These are phyloP conservation scores for Rhizoclosmatium globosum DNA, from an alignment of 192 early-diverging fungal species.

Conservation along the genomic window DNA sequence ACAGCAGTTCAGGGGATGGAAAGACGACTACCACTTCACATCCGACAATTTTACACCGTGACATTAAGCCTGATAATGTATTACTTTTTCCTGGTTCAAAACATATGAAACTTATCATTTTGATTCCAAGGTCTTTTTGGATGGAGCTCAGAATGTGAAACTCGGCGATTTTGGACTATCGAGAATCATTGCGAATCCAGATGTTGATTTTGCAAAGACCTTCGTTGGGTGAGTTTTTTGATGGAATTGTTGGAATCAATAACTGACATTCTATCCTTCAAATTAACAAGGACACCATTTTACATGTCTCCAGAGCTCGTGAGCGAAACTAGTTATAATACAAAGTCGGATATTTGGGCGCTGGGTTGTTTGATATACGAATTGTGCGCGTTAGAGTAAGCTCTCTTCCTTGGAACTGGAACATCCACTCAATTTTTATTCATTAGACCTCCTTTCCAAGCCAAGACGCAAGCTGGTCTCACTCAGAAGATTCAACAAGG, in stretches of 20 bases:
- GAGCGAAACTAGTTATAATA: constrained; percentile 70
- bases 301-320: constrained; percentile 86
- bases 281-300: constrained; percentile 64
- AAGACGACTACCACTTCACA: constrained; percentile 21
- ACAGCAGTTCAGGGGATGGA: neutral
- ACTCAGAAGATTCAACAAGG: constrained; percentile 69
- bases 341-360: constrained; percentile 80
- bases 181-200: constrained; percentile 65
- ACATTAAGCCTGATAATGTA: constrained; percentile 80
- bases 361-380: constrained; percentile 79
- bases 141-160: constrained; percentile 71
- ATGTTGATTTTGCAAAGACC: constrained; percentile 73
- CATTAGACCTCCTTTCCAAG: constrained; percentile 74
- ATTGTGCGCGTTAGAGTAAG: constrained; percentile 74
- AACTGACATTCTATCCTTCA: neutral
- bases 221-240: constrained; percentile 68
- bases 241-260: neutral
- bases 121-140: constrained; percentile 66
- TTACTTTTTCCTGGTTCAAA: neutral
- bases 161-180: constrained; percentile 82
- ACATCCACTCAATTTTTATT: neutral
- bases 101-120: too few species aligned
- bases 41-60: constrained; percentile 70
- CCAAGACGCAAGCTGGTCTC: constrained; percentile 65
- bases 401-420: neutral